phyloP scores from a whole-genome alignment of 1,284 basidiomycete species.

The Ceratorhiza oryzae-sativae region DNA sequence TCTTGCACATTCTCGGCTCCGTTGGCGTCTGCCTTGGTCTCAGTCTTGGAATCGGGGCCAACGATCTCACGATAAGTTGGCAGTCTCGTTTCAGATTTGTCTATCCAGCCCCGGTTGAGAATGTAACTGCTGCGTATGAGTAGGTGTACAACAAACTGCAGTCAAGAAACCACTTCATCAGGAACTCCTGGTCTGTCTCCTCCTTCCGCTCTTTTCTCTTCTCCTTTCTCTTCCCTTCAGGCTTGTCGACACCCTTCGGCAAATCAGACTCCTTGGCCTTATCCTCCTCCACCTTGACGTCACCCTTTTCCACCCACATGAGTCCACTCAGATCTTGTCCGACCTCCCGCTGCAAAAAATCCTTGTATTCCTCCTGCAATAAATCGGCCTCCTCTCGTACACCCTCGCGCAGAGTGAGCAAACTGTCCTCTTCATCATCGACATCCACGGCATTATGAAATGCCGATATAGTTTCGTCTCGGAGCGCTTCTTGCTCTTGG shows the following conservation, averaged over 20 bases:
- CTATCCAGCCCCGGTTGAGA: slow-evolving; percentile 94
- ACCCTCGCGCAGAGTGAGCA: slow-evolving; percentile 77
- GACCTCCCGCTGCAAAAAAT: slow-evolving; percentile 82
- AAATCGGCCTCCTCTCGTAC: slow-evolving; percentile 75
- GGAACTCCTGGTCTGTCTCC: slow-evolving; percentile 81
- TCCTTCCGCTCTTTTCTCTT: slow-evolving; percentile 55
- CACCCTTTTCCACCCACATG: slow-evolving; percentile 48
- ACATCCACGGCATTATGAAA: slow-evolving; percentile 66
- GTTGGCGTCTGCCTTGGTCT: slow-evolving; percentile 47
- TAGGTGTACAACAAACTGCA: slow-evolving; percentile 19
- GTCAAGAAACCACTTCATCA: slow-evolving; percentile 75
- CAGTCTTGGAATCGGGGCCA: slow-evolving; percentile 39
- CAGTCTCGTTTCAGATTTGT: slow-evolving; percentile 70
- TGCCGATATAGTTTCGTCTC: slow-evolving; percentile 83
- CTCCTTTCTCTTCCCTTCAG: slow-evolving; percentile 48
- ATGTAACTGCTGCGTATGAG: slow-evolving; percentile 72
- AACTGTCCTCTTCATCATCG: slow-evolving; percentile 55
- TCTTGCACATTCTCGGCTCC: slow-evolving; percentile 40
- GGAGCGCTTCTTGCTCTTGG: slow-evolving; percentile 78
- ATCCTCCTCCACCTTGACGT: slow-evolving; percentile 56
- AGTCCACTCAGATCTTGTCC: slow-evolving; percentile 72
- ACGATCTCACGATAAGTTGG: slow-evolving; percentile 87
- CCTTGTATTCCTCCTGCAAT: slow-evolving; percentile 81
- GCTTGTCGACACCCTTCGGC: slow-evolving; percentile 41
- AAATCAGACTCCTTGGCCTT: slow-evolving; percentile 44